These are phyloP conservation scores for Cladophialophora yegresii DNA, from an alignment of 2,329 filamentous ascomycete species.

Conservation along the genomic window DNA sequence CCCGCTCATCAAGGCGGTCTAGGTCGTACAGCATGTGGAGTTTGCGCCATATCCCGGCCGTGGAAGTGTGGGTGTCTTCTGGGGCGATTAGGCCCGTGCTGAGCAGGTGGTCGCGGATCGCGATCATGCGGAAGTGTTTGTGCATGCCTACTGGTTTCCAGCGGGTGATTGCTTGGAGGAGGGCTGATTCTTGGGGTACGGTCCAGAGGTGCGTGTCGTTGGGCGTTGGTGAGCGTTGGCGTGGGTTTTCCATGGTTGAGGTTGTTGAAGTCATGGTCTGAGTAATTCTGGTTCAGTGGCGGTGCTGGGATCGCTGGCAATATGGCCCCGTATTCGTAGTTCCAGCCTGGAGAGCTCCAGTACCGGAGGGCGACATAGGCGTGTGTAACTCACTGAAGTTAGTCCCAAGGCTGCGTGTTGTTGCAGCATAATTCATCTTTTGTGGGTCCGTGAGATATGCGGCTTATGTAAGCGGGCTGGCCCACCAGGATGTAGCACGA, in stretches of 20 bases:
- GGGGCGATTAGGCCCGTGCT: conserved; percentile 77
- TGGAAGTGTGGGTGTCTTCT: conserved; percentile 63
- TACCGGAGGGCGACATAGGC: not conserved
- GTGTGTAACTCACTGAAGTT: not conserved
- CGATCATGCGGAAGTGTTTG: conserved; percentile 89
- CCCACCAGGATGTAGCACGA: not conserved
- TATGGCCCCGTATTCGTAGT: not conserved
- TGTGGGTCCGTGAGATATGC: not conserved
- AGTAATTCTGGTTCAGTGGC: not conserved
- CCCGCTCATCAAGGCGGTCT: conserved; percentile 80
- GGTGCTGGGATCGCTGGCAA: not conserved
- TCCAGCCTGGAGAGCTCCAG: not conserved
- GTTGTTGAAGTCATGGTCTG: conserved; percentile 7
- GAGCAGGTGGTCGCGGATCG: conserved; percentile 76
- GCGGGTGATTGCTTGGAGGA: conserved; percentile 88
- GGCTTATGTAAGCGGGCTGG: not conserved
- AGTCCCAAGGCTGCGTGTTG: too few relatives aligned
- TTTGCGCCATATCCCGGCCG: conserved; percentile 88
- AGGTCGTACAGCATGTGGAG: conserved; percentile 81
- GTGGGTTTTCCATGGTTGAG: not conserved
- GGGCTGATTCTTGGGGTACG: conserved; percentile 87
- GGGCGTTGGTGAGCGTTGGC: not conserved
- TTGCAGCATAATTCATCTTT: not conserved
- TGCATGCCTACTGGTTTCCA: conserved; percentile 98
- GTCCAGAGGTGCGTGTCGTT: conserved; percentile 66